These are phyloP conservation scores for Penicillium decumbens DNA, from an alignment of 2,329 filamentous ascomycete species.

Conservation along the genomic window DNA sequence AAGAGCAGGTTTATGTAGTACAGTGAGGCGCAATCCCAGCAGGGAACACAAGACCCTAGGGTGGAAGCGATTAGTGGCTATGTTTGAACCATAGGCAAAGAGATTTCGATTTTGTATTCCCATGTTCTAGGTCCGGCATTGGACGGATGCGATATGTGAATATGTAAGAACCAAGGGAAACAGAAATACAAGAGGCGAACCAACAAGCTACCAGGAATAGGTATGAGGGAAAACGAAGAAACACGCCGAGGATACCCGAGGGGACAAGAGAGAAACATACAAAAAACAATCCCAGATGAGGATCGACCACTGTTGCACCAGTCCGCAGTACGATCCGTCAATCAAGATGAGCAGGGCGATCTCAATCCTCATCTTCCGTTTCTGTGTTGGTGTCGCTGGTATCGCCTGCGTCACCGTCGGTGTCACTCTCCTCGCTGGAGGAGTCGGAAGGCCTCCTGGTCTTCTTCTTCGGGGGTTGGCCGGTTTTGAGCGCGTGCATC, in stretches of 20 bases:
- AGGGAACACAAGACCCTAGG: conserved; percentile 2
- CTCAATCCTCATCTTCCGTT: conserved; percentile 70
- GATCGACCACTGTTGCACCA: conserved; percentile 16
- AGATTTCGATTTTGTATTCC: conserved; percentile 10
- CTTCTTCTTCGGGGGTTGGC: conserved; percentile 55
- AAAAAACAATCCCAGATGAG: conserved; percentile 1
- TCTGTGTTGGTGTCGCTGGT: conserved; percentile 61
- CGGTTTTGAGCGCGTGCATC: conserved; percentile 80
- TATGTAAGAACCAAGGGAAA: conserved; percentile 2
- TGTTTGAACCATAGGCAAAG: background rate
- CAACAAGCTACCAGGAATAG: background rate
- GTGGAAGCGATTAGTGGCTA: background rate
- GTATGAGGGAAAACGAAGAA: background rate
- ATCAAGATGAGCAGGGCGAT: conserved; percentile 16
- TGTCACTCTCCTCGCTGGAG: conserved; percentile 64
- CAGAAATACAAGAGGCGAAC: conserved; percentile 1
- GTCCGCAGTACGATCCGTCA: conserved; percentile 20
- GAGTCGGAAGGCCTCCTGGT: conserved; percentile 52
- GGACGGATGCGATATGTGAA: conserved; percentile 5
- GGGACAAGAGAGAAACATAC: conserved; percentile 1
- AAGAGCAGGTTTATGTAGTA: background rate
- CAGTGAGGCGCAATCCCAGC: background rate
- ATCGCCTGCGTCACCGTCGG: conserved; percentile 58
- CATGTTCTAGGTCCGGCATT: conserved; percentile 14
- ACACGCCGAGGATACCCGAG: conserved; percentile 17